Conservation (phyloP, 495 filamentous ascomycete species). For the Elasticomyces elasticus region DNA sequence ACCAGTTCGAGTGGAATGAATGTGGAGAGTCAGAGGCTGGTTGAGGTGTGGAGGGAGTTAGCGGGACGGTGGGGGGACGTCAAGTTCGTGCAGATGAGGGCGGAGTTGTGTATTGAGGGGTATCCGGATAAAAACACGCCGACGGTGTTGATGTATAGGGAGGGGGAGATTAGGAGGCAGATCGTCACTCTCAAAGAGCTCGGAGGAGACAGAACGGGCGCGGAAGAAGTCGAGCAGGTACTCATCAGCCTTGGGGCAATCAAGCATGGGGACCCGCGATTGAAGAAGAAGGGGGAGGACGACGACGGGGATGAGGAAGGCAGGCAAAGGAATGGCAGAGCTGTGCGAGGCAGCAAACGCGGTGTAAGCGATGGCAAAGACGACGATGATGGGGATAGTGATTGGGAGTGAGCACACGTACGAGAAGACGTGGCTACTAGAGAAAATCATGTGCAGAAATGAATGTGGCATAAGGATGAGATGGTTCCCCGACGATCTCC, state of each 20-base stretch:
- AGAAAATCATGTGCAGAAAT: too few species aligned
- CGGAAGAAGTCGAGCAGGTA: conserved; percentile 42
- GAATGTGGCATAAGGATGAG: too few species aligned
- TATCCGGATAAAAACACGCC: conserved; percentile 93
- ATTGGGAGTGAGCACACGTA: conserved; percentile 36
- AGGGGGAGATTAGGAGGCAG: conserved; percentile 84
- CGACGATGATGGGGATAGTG: conserved; percentile 27
- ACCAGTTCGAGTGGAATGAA: conserved; percentile 68
- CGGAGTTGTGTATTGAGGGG: conserved; percentile 86
- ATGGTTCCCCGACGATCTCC: too few species aligned
- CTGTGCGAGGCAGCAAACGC: conserved; percentile 48
- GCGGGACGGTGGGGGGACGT: conserved; percentile 79
- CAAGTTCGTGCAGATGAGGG: conserved; percentile 96
- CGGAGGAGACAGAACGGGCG: conserved; percentile 55
- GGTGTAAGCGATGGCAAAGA: neutral
- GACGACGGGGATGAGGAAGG: conserved; percentile 1
- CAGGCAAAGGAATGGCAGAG: too few species aligned
- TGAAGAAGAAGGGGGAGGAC: conserved; percentile 26
- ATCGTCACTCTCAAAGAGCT: conserved; percentile 76
- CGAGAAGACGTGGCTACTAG: too few species aligned
- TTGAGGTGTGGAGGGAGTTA: conserved; percentile 77
- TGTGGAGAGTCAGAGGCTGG: conserved; percentile 68
- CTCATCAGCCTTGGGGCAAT: conserved; percentile 10
- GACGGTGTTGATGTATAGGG: conserved; percentile 83
- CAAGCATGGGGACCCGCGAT: conserved; percentile 3